phyloP scores from a whole-genome alignment of 2,329 filamentous ascomycete species.

The Apiospora koreana region DNA sequence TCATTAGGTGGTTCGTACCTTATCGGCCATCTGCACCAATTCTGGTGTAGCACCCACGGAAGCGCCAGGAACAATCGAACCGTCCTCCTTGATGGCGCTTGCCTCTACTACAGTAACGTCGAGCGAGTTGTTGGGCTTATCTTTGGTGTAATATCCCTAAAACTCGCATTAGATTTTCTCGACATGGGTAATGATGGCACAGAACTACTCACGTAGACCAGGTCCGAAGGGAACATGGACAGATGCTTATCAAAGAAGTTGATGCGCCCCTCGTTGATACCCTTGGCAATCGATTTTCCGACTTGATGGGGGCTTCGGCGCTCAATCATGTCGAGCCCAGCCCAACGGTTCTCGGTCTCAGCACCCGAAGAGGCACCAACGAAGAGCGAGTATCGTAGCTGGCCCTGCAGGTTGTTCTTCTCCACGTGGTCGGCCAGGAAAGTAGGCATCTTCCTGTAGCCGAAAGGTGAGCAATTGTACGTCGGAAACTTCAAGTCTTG shows the following conservation, averaged over 20 bases:
- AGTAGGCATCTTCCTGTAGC: slow-evolving; percentile 74
- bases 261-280: slow-evolving; percentile 86
- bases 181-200: background rate
- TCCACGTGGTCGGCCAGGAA: slow-evolving; percentile 88
- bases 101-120: slow-evolving; percentile 87
- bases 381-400: slow-evolving; percentile 85
- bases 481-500: background rate
- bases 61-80: slow-evolving; percentile 84
- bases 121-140: slow-evolving; percentile 71
- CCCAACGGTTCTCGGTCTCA: slow-evolving; percentile 92
- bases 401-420: slow-evolving; percentile 78
- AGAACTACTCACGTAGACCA: slow-evolving; percentile 66
- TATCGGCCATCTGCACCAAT: slow-evolving; percentile 87
- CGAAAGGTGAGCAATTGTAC: slow-evolving; percentile 19
- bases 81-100: slow-evolving; percentile 83
- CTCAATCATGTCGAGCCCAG: slow-evolving; percentile 87
- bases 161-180: background rate
- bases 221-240: slow-evolving; percentile 86
- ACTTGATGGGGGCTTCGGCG: slow-evolving; percentile 84
- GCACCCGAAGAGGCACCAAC: slow-evolving; percentile 88
- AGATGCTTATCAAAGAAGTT: slow-evolving; percentile 94
- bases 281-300: slow-evolving; percentile 85
- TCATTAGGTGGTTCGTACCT: slow-evolving; percentile 45
- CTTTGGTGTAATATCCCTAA: slow-evolving; percentile 79
- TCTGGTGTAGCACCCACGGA: slow-evolving; percentile 85